Base-by-base conservation (phyloP, 2,329 filamentous ascomycete species). In the Fusarium veterinarium region DNA sequence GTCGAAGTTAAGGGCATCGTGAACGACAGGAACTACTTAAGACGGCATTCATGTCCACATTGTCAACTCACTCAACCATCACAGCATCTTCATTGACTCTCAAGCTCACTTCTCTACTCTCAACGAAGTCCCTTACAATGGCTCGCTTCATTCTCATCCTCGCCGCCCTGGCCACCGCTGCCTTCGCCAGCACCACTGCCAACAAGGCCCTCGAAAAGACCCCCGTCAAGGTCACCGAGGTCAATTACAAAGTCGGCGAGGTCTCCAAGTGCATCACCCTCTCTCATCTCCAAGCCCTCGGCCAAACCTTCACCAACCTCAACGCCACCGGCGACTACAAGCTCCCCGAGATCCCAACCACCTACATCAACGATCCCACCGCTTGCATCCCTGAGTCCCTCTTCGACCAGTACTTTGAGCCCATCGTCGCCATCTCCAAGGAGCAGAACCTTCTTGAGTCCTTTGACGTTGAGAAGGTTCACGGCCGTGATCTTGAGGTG, bases 391-490 rank as follows among this genome's bases (percentile, higher is more conserved):
- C 69, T 1, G 62, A 71, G 35, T 67, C 67, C 4, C 69, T 71
- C 31, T 71, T 49, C 20, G 67, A 71, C 28, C 20, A 60, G 33
- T 71, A 71, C 58, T 71, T 71, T 25, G 67, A 71, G 40, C 62
- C 67, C 40, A 59, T 71, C 20, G 69, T 71, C 12, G 62, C 58
- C 23, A 44, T 71, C 35, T 44, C 69, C 44, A 71, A 71, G 58
- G 20, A 71, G 23, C 40, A 71, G 16, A 46, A 71, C 20, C 49
- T 71, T n/a, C 62, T 71, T 3, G 42, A 64, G 33, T n/a, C 49
- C 2, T 53, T 53, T n/a, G 60, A 60, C 44, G 44, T 49, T 8
- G 58, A 56, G n/a, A 41, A 59, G 16, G 30, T 59, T 8, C 66
- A 66, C 3, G 38, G 37, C 28, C 53, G 64, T 13, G 67, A 67